phyloP scores from a whole-genome alignment of 495 filamentous ascomycete species.

The Venustampulla echinocandica region DNA sequence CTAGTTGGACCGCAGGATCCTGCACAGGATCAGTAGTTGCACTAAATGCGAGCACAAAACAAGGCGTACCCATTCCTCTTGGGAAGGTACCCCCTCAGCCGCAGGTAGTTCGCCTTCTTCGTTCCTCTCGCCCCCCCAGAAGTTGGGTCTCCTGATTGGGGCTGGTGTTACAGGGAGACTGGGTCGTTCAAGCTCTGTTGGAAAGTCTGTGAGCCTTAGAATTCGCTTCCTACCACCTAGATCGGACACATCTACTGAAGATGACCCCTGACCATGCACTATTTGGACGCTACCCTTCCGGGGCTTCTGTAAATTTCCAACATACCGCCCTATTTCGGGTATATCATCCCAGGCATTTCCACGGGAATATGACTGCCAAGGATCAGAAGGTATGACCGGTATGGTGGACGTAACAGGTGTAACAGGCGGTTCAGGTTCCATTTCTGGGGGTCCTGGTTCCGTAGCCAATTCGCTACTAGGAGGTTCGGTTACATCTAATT shows the following conservation, averaged over 20 bases:
- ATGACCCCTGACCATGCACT: slow-evolving; percentile 27
- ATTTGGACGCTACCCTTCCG: slow-evolving; percentile 54
- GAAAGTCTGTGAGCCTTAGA: slow-evolving; percentile 75
- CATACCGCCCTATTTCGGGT: slow-evolving; percentile 72
- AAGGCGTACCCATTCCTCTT: slow-evolving; percentile 77
- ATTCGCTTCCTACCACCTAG: slow-evolving; percentile 36
- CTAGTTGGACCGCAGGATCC: slow-evolving; percentile 62
- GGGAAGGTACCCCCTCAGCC: slow-evolving; percentile 74
- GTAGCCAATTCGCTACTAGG: slow-evolving; percentile 10
- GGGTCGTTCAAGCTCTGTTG: slow-evolving; percentile 71
- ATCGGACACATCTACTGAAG: slow-evolving; percentile 24
- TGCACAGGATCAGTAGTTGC: slow-evolving; percentile 31
- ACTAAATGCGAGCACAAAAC: slow-evolving; percentile 38
- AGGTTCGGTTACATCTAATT: slow-evolving; percentile 43
- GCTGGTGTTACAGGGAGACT: slow-evolving; percentile 88
- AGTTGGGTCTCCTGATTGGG: slow-evolving; percentile 51
- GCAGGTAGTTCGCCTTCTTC: slow-evolving; percentile 50
- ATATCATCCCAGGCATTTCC: slow-evolving; percentile 86
- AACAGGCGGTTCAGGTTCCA: slow-evolving; percentile 23
- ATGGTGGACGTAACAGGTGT: slow-evolving; percentile 40
- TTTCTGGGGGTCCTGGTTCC: slow-evolving; percentile 10
- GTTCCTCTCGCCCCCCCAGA: slow-evolving; percentile 45
- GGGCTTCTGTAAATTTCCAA: slow-evolving; percentile 57
- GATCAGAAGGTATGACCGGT: slow-evolving; percentile 35
- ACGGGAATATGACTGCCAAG: slow-evolving; percentile 56